Base-by-base conservation (phyloP, 2,329 filamentous ascomycete species). In the Ophiostoma australiae region DNA sequence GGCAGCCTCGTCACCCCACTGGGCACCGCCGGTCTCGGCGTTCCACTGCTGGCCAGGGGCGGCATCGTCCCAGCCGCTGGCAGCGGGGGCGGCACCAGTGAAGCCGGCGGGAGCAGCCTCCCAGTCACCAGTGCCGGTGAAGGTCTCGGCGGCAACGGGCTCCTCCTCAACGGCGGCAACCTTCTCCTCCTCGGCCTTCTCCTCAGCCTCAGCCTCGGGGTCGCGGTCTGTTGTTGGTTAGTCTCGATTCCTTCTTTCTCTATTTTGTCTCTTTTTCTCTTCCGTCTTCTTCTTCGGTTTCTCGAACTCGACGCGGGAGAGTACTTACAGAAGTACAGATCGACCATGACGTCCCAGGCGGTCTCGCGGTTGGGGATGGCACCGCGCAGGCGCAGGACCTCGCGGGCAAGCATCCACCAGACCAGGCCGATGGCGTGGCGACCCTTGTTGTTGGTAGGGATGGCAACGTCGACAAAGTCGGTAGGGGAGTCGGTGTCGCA, bases 381-480 rank as follows among this genome's bases (percentile, higher is more conserved):
- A 79, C 96, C 95, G 79, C 95, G 93, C 80, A 99, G 93, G 82
- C 96, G 93, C 84, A 99, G 94, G 82, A 99, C 94, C 90, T 99
- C 95, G 89, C 95, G 95, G 83, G 95, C 94, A 78, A 99, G 89
- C 90, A 99, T 91, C 95, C 95, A 99, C 95, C 95, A 99, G 86
- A 99, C 84, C 79, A 95, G 89, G 87, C 95, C 95, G 80, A 99
- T 99, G 82, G 96, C 90, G 87, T 98, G 94, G 82, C 95, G 94
- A 88, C 94, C 94, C 91, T 99, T 99, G 93, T 99, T 99, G 93
- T 99, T 99, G 87, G 95, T 97, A 80, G 95, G 95, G 85, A 99
- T 99, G 84, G 95, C 95, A 84, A 98, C 93, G 82, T 99, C 95
- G 82, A 99, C 95, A 87, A 94, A 99, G 86, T 99, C 94, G 84